These are phyloP conservation scores for Arthonia radiata DNA, from an alignment of 495 filamentous ascomycete species.

Conservation along the genomic window DNA sequence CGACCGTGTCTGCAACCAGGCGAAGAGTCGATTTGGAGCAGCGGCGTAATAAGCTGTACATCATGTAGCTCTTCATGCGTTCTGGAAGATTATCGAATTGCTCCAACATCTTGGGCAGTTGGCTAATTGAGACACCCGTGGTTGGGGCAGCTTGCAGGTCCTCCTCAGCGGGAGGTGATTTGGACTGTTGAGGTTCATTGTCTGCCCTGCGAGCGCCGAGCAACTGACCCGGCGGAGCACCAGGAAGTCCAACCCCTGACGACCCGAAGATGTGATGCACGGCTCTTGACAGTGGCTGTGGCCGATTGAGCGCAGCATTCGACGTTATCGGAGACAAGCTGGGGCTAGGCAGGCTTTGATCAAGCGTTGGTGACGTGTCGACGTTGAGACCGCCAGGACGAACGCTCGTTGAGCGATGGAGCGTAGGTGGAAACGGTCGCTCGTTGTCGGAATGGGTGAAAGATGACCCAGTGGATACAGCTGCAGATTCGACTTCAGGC, in stretches of 20 bases:
- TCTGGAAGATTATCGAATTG: constrained; percentile 75
- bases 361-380: constrained; percentile 44
- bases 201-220: neutral
- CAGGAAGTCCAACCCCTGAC: constrained; percentile 6
- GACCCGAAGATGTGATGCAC: constrained; percentile 15
- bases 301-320: constrained; percentile 34
- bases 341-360: constrained; percentile 82
- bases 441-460: no score
- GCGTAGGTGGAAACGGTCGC: no score
- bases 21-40: constrained; percentile 78
- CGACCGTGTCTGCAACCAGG: constrained; percentile 77
- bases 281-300: constrained; percentile 15
- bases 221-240: constrained; percentile 7
- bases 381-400: no score
- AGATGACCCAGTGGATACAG: no score
- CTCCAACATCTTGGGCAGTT: constrained; percentile 64
- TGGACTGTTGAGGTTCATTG: neutral
- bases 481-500: no score
- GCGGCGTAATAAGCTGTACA: constrained; percentile 79
- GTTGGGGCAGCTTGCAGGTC: constrained; percentile 9
- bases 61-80: constrained; percentile 74
- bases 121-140: constrained; percentile 13
- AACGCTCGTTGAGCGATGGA: no score
- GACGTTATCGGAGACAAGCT: constrained; percentile 79
- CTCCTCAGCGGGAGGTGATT: constrained; percentile 4